Percentiles rank a stretch among this genome's conserved stretches.
Evolutionary conservation across 768 basidiomycete species (phyloP).

Genomic region (Termitomyces sp.): DNA sequence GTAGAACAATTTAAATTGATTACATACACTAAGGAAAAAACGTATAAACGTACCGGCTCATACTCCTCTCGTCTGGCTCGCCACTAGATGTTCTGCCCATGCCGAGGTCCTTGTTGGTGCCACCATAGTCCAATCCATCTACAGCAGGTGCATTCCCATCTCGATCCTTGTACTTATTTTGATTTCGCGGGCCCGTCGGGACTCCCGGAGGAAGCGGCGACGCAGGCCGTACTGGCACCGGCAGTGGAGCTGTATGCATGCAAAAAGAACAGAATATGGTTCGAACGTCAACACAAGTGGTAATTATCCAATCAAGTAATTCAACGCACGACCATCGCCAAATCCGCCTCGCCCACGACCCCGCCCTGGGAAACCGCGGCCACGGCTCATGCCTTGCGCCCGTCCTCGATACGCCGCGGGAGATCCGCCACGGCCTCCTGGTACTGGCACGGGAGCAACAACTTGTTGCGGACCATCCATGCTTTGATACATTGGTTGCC

Average conservation of each 20-base stretch:
- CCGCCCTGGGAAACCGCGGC: constrained; percentile 33
- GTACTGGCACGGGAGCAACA: constrained; percentile 41
- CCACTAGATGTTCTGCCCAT: constrained; percentile 53
- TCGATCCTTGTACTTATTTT: constrained; percentile 87
- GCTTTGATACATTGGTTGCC: constrained; percentile 61
- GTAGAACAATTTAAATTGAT: neutral
- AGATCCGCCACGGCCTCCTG: constrained; percentile 28
- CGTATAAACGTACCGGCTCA: constrained; percentile 41
- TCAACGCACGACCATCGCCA: constrained; percentile 24
- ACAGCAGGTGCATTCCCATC: constrained; percentile 82
- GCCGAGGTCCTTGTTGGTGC: constrained; percentile 33
- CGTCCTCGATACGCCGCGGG: constrained; percentile 24
- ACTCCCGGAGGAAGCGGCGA: constrained; percentile 85
- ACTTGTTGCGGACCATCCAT: constrained; percentile 45
- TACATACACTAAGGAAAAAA: neutral
- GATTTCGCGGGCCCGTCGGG: constrained; percentile 83
- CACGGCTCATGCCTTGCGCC: constrained; percentile 33
- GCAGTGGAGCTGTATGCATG: constrained; percentile 22
- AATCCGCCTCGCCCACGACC: constrained; percentile 42
- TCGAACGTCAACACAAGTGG: constrained; percentile 17
- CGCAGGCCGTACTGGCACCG: constrained; percentile 64
- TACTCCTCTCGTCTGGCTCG: constrained; percentile 63
- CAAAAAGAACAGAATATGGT: neutral
- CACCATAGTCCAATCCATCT: constrained; percentile 86
- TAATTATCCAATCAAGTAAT: neutral